Conservation (phyloP, 1,284 basidiomycete species). For the Ustilago cynodontis region DNA sequence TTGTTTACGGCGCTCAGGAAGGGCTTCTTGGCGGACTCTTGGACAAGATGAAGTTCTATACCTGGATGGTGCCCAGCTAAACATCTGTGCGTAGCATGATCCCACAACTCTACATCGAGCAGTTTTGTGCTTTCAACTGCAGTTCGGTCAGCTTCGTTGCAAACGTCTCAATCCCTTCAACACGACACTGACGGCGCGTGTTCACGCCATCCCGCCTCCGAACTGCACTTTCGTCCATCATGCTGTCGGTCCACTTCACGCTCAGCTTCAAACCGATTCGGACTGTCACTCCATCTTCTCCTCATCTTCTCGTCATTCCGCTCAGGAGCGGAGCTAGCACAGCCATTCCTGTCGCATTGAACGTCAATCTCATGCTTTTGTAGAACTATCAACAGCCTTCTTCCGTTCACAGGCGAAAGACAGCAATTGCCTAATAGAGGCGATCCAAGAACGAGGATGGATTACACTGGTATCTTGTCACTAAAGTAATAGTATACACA, state of each 20-base stretch:
- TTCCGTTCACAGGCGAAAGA: not conserved
- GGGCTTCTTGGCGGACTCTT: slow-evolving; percentile 7
- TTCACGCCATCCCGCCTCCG: not conserved
- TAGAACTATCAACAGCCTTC: not conserved
- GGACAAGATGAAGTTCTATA: slow-evolving; percentile 9
- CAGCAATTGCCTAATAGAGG: no score
- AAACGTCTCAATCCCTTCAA: not conserved
- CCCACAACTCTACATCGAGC: no score
- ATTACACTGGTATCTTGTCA: slow-evolving; percentile 20
- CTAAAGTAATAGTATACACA: not conserved
- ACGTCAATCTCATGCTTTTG: not conserved
- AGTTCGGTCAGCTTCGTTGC: no score
- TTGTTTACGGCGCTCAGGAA: not conserved
- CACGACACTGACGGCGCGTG: not conserved
- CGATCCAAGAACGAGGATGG: slow-evolving; percentile 1
- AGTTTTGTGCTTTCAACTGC: no score
- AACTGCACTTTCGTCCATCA: no score
- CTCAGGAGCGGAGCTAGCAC: not conserved
- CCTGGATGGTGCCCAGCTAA: not conserved
- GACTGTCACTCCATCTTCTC: no score
- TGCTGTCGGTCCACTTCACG: no score
- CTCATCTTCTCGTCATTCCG: no score
- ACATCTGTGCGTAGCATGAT: no score
- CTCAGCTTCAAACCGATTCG: no score
- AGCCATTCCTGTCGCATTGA: not conserved